phyloP scores from a whole-genome alignment of 1,284 basidiomycete genomes.

The Fereydounia khargensis region DNA sequence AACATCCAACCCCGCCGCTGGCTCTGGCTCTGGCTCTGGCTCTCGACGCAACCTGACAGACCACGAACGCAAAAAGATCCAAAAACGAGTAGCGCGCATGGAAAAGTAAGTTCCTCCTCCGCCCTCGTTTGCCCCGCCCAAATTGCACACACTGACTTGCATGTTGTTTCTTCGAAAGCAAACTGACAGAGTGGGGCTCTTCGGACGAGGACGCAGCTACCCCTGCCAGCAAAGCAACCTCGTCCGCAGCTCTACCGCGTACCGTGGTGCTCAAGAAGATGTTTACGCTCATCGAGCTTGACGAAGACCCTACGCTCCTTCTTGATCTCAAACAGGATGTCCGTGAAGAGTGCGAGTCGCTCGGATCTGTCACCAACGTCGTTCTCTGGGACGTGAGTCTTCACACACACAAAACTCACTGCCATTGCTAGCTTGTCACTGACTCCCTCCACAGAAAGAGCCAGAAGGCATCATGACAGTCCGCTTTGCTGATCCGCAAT shows the following conservation, averaged over 20 bases:
- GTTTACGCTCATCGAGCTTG: conserved; percentile 85
- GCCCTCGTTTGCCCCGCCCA: conserved; percentile 61
- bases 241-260: neutral
- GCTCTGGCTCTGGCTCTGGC: neutral
- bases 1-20: no score
- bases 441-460: conserved; percentile 73
- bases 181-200: conserved; percentile 52
- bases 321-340: conserved; percentile 95
- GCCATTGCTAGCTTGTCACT: neutral
- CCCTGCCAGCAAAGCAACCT: neutral
- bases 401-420: neutral
- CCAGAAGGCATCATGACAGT: conserved; percentile 92
- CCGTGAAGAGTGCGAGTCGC: conserved; percentile 78
- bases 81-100: conserved; percentile 35
- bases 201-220: conserved; percentile 15
- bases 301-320: conserved; percentile 79
- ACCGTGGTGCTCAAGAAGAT: conserved; percentile 65
- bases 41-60: conserved; percentile 21
- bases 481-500: conserved; percentile 82
- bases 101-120: conserved; percentile 13
- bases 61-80: conserved; percentile 30
- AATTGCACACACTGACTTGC: conserved; percentile 73
- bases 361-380: conserved; percentile 95
- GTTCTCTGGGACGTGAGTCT: conserved; percentile 96
- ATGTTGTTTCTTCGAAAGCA: conserved; percentile 8